Percentiles rank a stretch among this genome's conserved stretches.
Evolutionary conservation across 1,284 basidiomycete species (phyloP).

Genomic region (Pseudozyma pruni): DNA sequence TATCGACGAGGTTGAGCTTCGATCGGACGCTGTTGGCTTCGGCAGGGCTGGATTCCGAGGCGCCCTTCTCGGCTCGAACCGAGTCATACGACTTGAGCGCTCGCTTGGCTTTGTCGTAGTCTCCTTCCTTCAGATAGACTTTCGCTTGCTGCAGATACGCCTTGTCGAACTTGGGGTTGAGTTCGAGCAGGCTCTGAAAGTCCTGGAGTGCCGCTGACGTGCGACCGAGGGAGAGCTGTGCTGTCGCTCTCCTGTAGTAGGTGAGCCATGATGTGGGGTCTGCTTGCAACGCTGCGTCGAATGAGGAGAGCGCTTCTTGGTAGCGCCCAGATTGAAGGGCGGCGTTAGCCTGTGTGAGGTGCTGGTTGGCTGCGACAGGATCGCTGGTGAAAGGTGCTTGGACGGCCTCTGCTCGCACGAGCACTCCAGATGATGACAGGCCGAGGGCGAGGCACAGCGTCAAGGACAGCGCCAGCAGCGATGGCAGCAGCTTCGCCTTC

Average conservation of each 20-base stretch:
- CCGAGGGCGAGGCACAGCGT: conserved; percentile 38
- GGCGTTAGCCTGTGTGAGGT: conserved; percentile 53
- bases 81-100: conserved; percentile 37
- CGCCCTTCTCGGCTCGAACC: conserved; percentile 31
- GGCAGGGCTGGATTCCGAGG: conserved; percentile 4
- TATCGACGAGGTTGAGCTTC: conserved; percentile 37
- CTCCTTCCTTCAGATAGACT: conserved; percentile 60
- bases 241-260: conserved; percentile 65
- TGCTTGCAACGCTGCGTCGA: conserved; percentile 53
- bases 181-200: conserved; percentile 50
- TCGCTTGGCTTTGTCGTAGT: conserved; percentile 51
- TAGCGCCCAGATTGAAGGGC: conserved; percentile 57
- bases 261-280: conserved; percentile 60
- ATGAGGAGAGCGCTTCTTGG: conserved; percentile 56
- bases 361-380: conserved; percentile 31
- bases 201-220: conserved; percentile 60
- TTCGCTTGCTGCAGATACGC: conserved; percentile 63
- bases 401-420: conserved; percentile 23
- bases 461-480: conserved; percentile 41
- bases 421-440: conserved; percentile 19
- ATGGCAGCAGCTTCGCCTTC: conserved; percentile 30
- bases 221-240: conserved; percentile 63
- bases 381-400: conserved; percentile 17
- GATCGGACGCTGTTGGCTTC: conserved; percentile 29
- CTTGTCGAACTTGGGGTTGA: conserved; percentile 63